Percentiles rank a stretch among this genome's conserved stretches.
phyloP scores from a whole-genome alignment of 768 basidiomycete species.

The Cystobasidium tubakii region DNA sequence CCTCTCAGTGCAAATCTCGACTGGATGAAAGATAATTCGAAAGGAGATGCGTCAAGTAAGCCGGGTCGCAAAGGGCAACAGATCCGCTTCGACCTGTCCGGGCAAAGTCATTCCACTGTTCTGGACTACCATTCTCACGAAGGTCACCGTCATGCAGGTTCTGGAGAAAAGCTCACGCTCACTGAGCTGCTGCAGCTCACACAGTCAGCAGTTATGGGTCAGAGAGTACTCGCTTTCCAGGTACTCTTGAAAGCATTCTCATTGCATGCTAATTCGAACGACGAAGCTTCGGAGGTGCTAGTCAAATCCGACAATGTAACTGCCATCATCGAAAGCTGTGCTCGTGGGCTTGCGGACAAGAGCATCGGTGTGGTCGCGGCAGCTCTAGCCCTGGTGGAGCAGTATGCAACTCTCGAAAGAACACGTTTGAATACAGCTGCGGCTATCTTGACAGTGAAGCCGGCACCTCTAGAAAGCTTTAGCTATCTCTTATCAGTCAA shows the following conservation, averaged over 20 bases:
- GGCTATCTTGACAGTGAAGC: constrained; percentile 7
- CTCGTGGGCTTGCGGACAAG: constrained; percentile 11
- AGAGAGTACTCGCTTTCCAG: constrained; percentile 18
- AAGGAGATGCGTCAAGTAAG: too few relatives aligned
- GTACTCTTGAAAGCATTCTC: constrained; percentile 5
- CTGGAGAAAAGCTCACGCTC: not conserved
- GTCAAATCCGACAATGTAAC: constrained; percentile 16
- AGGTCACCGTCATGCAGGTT: constrained; percentile 21
- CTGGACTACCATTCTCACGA: not conserved
- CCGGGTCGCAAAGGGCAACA: too few relatives aligned
- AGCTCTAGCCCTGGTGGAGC: constrained; percentile 1
- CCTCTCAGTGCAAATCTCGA: constrained; percentile 12
- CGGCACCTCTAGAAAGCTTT: constrained; percentile 5
- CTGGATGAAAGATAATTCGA: constrained; percentile 23
- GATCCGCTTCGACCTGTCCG: constrained; percentile 20
- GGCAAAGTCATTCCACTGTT: not conserved
- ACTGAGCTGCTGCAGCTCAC: constrained; percentile 14
- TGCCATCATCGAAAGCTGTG: not conserved
- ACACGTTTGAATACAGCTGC: constrained; percentile 18
- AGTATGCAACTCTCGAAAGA: not conserved
- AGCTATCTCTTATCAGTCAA: not conserved
- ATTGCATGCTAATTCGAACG: too few relatives aligned
- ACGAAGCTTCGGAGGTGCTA: not conserved
- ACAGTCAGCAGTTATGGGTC: constrained; percentile 21
- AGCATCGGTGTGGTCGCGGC: constrained; percentile 8